Conservation (phyloP, 305 asterid species). For the Fraxinus albicans region DNA sequence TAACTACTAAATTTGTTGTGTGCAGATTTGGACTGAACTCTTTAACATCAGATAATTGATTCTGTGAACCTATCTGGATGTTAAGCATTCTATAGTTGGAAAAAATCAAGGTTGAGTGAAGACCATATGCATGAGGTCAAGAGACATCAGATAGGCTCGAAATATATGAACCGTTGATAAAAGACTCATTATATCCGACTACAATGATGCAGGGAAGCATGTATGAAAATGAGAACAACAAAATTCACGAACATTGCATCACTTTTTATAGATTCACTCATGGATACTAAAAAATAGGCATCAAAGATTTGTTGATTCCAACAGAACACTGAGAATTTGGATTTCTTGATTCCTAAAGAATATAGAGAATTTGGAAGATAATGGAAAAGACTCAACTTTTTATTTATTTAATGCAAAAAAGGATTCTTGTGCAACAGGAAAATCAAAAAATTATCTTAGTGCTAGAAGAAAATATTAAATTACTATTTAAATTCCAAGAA, state of each 20-base stretch:
- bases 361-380: neutral
- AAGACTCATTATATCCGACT: neutral
- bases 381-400: neutral
- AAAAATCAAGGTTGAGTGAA: constrained; percentile 8
- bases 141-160: neutral
- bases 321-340: neutral
- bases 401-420: neutral
- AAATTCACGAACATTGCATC: neutral
- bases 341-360: neutral
- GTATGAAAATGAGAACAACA: neutral
- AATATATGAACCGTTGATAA: neutral
- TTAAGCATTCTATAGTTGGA: neutral
- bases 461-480: neutral
- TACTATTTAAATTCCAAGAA: neutral
- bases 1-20: neutral
- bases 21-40: neutral
- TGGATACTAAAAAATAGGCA: neutral
- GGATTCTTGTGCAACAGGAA: neutral
- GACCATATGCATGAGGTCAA: neutral
- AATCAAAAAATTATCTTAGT: neutral
- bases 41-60: neutral
- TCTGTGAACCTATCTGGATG: neutral
- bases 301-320: neutral
- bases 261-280: neutral
- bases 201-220: neutral